A percentile compares a stretch with the other conserved stretches of the same genome.
phyloP scores from a whole-genome alignment of 352 stramenopile species.

The Globisporangium barbulae region DNA sequence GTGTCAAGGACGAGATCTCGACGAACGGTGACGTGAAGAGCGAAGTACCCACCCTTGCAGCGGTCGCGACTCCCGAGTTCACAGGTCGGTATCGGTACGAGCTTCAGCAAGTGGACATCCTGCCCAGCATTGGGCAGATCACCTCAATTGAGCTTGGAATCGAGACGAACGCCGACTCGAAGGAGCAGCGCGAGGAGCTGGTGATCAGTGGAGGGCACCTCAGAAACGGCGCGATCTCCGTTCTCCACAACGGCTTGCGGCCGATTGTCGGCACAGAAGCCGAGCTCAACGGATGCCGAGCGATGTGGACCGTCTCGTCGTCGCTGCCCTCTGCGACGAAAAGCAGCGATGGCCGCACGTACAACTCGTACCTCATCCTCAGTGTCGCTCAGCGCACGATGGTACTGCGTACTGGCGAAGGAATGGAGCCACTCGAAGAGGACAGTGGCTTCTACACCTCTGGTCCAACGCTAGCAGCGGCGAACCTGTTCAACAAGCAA shows the following conservation, averaged over 20 bases:
- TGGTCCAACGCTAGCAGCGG: constrained; percentile 67
- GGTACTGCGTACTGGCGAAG: constrained; percentile 81
- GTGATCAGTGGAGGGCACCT: constrained; percentile 72
- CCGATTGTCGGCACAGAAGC: constrained; percentile 84
- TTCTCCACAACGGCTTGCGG: constrained; percentile 74
- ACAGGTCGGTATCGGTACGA: constrained; percentile 39
- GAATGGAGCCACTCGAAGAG: constrained; percentile 81
- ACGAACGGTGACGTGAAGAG: constrained; percentile 12
- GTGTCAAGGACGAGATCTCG: constrained; percentile 14
- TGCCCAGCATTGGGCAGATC: constrained; percentile 77
- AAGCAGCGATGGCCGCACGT: constrained; percentile 49
- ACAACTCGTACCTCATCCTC: constrained; percentile 81
- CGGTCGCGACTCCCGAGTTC: not conserved
- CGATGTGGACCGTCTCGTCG: constrained; percentile 85
- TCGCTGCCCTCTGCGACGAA: constrained; percentile 42
- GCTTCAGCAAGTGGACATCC: constrained; percentile 58
- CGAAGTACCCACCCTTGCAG: not conserved
- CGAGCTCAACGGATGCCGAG: constrained; percentile 75
- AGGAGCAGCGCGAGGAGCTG: constrained; percentile 74
- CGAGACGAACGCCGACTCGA: constrained; percentile 72
- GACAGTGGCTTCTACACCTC: constrained; percentile 84
- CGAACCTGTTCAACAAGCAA: constrained; percentile 79
- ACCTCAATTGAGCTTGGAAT: constrained; percentile 79
- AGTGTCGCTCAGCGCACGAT: constrained; percentile 81
- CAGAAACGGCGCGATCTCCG: constrained; percentile 61